Evolutionary conservation across 441 rosid species (phyloP), one percentile per base, ranked within the genome.

Genomic region (Adansonia rubrostipa): DNA sequence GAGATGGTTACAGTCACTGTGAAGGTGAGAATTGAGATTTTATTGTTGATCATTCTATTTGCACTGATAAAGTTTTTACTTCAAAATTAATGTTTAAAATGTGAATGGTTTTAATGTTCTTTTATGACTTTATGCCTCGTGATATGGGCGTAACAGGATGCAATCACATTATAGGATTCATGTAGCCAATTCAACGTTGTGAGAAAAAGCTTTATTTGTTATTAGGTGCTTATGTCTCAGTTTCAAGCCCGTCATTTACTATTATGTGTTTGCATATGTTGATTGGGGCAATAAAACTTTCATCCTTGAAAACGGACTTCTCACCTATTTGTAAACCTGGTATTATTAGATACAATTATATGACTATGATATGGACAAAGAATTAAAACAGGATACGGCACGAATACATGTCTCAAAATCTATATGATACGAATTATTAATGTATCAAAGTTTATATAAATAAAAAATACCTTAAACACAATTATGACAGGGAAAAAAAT

Each of bases 1-100:
- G 99, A 87, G 99, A 96, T 84, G 99, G 98, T 78, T 96, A 96
- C 84, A 93, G 84, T 86, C 89, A 88, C 78, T 96, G 99, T 86
- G 96, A 93, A 93, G 92, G 99, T 94, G 73, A 83, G 57, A 48
- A 48, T 68, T 28, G 17, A 48, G 80, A 54, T 74, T 42, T 19
- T 13, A n/a, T 84, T 40, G 19, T 74, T 65, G 17, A 67, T 51
- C n/a, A 56, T 11, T n/a, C 53, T 14, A 22, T 70, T 70, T 48
- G 4, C 61, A 3, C 1, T 5, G 22, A 15, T 71, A 3, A 7
- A 14, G 57, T 4, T 15, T 71, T 50, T 14, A 28, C 6, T 50
- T 51, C 53, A 2, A 51, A 24, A 60, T 24, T 24, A 50, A 70
- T 76, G 44, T 50, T 48, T 50, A 7, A 22, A 70, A 14, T 50